A percentile compares a stretch with the other conserved stretches of the same genome.
phyloP scores from a whole-genome alignment of 257 asterid genomes.

The Mitragyna speciosa region DNA sequence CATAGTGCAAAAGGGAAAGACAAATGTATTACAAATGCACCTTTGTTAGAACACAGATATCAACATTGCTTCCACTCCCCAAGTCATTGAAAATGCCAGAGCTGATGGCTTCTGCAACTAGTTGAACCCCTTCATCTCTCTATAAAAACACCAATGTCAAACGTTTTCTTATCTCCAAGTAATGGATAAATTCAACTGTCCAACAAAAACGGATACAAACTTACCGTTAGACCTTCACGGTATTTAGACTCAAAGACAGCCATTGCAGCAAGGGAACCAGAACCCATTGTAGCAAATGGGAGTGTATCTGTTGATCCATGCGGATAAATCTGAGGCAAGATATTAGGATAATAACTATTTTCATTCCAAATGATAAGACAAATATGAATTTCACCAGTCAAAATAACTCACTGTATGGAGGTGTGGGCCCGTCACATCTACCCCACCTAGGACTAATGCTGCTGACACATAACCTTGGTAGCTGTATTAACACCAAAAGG shows the following conservation, averaged over 20 bases:
- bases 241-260: slow-evolving; percentile 83
- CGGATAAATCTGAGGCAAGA: slow-evolving; percentile 70
- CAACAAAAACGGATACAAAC: slow-evolving; percentile 26
- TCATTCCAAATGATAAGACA: not conserved
- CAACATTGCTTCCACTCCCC: slow-evolving; percentile 99
- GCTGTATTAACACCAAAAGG: slow-evolving; percentile 35
- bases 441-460: slow-evolving; percentile 97
- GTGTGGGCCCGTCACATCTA: slow-evolving; percentile 89
- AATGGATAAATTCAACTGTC: not conserved
- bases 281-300: slow-evolving; percentile 98
- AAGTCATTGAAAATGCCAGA: slow-evolving; percentile 91
- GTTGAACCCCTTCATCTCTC: slow-evolving; percentile 82
- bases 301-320: slow-evolving; percentile 98
- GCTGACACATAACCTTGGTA: slow-evolving; percentile 90
- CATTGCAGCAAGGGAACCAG: slow-evolving; percentile 99
- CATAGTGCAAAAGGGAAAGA: not conserved
- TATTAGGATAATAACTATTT: slow-evolving; percentile 21
- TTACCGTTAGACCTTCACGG: slow-evolving; percentile 77
- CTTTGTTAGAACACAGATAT: slow-evolving; percentile 84
- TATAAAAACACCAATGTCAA: slow-evolving; percentile 30
- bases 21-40: slow-evolving; percentile 31
- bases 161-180: slow-evolving; percentile 8
- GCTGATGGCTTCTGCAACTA: slow-evolving; percentile 88
- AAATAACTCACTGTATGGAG: slow-evolving; percentile 78
- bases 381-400: not conserved